phyloP scores from a whole-genome alignment of 73 alveolate species.

The Paramecium sonneborni region DNA sequence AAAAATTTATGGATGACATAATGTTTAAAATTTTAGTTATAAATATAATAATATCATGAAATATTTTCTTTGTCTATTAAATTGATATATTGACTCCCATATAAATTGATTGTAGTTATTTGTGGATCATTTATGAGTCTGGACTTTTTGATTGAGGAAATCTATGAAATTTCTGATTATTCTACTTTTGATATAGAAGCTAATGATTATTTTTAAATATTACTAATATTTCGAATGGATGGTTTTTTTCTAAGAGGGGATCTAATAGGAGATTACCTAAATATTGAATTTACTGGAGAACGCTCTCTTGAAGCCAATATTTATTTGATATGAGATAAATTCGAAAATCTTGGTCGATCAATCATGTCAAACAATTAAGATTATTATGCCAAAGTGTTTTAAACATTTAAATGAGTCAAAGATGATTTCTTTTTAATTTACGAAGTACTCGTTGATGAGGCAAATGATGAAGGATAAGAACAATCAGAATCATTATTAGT shows the following conservation, averaged over 20 bases:
- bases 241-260: slow-evolving; percentile 16
- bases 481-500: slow-evolving; percentile 38
- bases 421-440: slow-evolving; percentile 36
- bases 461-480: slow-evolving; percentile 49
- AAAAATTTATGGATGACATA: too few relatives aligned
- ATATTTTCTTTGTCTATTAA: not conserved
- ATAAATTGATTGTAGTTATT: slow-evolving; percentile 9
- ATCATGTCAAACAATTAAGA: slow-evolving; percentile 21
- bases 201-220: not conserved
- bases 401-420: not conserved
- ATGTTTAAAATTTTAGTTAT: too few relatives aligned
- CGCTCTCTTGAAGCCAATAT: slow-evolving; percentile 2
- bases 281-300: not conserved
- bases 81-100: not conserved
- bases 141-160: not conserved
- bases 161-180: slow-evolving; percentile 6
- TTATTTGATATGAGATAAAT: slow-evolving; percentile 16
- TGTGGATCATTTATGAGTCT: slow-evolving; percentile 7
- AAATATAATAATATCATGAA: not conserved
- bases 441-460: slow-evolving; percentile 46
- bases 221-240: not conserved
- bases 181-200: slow-evolving; percentile 46
- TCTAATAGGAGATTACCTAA: slow-evolving; percentile 32
- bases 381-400: not conserved
- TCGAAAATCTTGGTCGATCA: slow-evolving; percentile 33